Conservation (phyloP, 208 protist genomes). For the Leishmania turanica region DNA sequence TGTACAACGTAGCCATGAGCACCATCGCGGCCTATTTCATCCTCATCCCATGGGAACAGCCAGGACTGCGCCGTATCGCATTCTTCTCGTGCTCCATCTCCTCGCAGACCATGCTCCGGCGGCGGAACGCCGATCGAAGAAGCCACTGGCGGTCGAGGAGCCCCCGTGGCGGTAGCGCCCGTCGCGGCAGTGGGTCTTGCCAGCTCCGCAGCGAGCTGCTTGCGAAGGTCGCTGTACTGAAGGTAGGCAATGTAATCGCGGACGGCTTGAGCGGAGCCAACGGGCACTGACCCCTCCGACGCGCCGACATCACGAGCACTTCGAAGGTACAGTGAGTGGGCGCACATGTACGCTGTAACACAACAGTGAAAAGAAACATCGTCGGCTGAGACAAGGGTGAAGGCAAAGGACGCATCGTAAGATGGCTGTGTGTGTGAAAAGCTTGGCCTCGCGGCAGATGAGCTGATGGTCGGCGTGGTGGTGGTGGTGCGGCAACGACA, state of each 20-base stretch:
- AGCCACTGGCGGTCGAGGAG: background rate
- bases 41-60: background rate
- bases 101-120: background rate
- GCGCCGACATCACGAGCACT: conserved; percentile 44
- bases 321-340: conserved; percentile 45
- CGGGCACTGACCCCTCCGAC: conserved; percentile 43
- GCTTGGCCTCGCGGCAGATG: background rate
- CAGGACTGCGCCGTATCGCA: background rate
- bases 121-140: background rate
- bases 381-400: conserved; percentile 45
- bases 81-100: background rate
- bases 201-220: conserved; percentile 25
- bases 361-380: conserved; percentile 8
- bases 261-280: conserved; percentile 36
- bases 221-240: conserved; percentile 21
- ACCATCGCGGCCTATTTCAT: background rate
- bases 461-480: background rate
- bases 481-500: background rate
- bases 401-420: background rate
- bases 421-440: background rate
- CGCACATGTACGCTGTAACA: conserved; percentile 20
- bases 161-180: background rate
- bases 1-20: conserved; percentile 7
- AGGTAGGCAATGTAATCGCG: conserved; percentile 52
- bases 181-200: background rate